Base-by-base conservation (phyloP, 179 eudicot genomes). In the Silene vulgaris region DNA sequence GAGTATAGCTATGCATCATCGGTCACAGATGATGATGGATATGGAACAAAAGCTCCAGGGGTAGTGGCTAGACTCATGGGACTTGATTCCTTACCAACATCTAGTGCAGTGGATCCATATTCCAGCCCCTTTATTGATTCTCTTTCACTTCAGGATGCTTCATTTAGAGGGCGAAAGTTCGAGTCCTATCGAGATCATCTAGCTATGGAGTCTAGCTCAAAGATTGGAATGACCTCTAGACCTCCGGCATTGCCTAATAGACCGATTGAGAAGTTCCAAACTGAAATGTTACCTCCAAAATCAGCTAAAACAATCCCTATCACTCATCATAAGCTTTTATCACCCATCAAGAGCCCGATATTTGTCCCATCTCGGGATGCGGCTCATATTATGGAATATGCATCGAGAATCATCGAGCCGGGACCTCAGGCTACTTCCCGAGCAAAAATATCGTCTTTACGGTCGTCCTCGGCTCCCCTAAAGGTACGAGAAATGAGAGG, bases 1-100 rank as follows among this genome's bases (percentile, higher is more conserved):
- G 97, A 89, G 11, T 88, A 90, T 60, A 90, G 97, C 71, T 87
- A 89, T 79, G 89, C 96, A 79, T 95, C 97, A 14, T 95, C 99
- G 11, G 83, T 90, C 21, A 89, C 90, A 1, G 97, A 90, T 72
- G 99, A 95, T n/a, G 97, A 95, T 71, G 82, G 79, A 52, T 82
- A 72, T 62, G 92, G 86, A 73, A 62, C 78, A 28, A 90, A 75
- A 85, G 89, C 91, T 19, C 97, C 97, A 0, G 84, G 93, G 14
- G 97, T 93, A 26, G 91, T 95, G 71, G 99, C 97, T 14, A 89
- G 95, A 87, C 97, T 95, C 28, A 95, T 95, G 99, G 99, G 99
- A 61, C 81, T 95, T 77, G 97, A 93, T 81, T 88, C 93, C 20
- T 61, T 95, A 83, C 99, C 99, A 29, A 84, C 85, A 57, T 86